phyloP scores from a whole-genome alignment of 192 early-diverging fungal genomes.

The Chytriomyces confervae region DNA sequence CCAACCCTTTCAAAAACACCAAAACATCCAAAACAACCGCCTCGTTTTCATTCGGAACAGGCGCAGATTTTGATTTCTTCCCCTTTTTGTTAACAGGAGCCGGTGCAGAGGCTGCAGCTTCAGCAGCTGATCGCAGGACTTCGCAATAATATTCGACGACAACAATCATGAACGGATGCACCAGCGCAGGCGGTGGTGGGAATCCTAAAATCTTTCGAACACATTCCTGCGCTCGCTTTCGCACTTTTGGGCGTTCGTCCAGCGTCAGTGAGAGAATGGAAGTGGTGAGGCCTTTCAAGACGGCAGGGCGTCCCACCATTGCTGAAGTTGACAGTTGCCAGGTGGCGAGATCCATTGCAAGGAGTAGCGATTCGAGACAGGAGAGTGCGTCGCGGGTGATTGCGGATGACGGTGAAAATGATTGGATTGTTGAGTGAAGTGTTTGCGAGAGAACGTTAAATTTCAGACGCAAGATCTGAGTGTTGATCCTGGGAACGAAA shows the following conservation, averaged over 20 bases:
- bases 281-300: constrained; percentile 20
- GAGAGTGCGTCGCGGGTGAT: constrained; percentile 50
- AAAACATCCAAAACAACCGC: constrained; percentile 64
- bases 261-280: constrained; percentile 74
- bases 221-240: constrained; percentile 87
- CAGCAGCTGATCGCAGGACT: constrained; percentile 50
- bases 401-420: constrained; percentile 45
- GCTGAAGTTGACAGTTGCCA: constrained; percentile 61
- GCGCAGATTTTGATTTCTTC: neutral
- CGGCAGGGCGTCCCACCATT: constrained; percentile 20
- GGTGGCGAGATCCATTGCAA: constrained; percentile 73
- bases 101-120: constrained; percentile 37
- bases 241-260: constrained; percentile 86
- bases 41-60: constrained; percentile 41
- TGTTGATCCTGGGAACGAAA: constrained; percentile 28
- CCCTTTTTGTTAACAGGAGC: constrained; percentile 28
- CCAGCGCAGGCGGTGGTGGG: constrained; percentile 73
- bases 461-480: constrained; percentile 49
- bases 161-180: constrained; percentile 74
- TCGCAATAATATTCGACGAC: constrained; percentile 69
- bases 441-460: constrained; percentile 47
- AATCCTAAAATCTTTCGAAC: constrained; percentile 69
- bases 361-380: constrained; percentile 80
- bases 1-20: constrained; percentile 68
- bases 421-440: constrained; percentile 67